Evolutionary conservation across 768 basidiomycete genomes (phyloP), one percentile per base, ranked within the genome.

Genomic region (Termitomyces sp.): DNA sequence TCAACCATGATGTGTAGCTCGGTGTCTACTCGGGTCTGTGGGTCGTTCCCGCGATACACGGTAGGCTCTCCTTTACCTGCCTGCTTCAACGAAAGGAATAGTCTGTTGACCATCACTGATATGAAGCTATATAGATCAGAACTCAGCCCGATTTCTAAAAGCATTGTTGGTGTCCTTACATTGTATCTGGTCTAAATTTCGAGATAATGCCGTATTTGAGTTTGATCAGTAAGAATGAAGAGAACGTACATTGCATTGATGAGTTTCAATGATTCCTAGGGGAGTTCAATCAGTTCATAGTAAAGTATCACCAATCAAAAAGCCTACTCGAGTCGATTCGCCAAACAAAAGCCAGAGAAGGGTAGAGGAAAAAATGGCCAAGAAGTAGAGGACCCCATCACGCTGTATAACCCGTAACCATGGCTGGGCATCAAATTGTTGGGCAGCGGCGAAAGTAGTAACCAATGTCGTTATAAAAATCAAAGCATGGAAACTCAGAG

Each of bases 301-400:
- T 12, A 7, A 18, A 6, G 22, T 18, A 16, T 20, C 8, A 15
- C 16, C 34, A 30, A 34, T 2, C 18, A 3, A 30, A 9, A 20
- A 42, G 44, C 46, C 47, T 30, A 59, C 63, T 42, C 45, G 7
- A 18, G 49, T 36, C 6, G 33, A 18, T 44, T 56, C 30, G 20
- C 18, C 31, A 24, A 65, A 39, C 6, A 65, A 18, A 12, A 65
- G 49, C 62, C 64, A 67, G 12, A 62, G 22, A 12, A 65, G 47
- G 18, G 64, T 67, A 3, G 60, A 63, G 11, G 64, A 63, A 45
- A 65, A 67, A 6, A 65, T 64, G 1, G 58, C 64, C 30, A 66
- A 33, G 39, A 67, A 67, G 57, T 67, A 65, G 31, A 62, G 34
- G 7, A 59, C 46, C 7, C 63, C 66, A 52, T 65, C 66, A 22